Conservation (phyloP, 108 stramenopile species). For the Fistulifera solaris region DNA sequence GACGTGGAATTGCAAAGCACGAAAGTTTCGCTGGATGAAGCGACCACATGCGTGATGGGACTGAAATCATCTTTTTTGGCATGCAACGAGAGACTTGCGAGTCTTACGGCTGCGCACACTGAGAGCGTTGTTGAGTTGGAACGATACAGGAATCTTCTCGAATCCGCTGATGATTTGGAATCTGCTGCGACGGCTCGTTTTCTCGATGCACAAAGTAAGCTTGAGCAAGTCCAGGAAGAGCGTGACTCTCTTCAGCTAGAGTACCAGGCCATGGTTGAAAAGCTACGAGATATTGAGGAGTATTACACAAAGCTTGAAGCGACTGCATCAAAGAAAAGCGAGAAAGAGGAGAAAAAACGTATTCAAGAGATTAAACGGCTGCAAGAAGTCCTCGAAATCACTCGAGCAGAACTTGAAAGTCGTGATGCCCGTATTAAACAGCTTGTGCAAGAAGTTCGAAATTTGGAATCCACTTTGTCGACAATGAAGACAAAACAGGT, state of each 20-base stretch:
- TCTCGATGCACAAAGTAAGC: neutral
- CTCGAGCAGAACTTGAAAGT: slow-evolving; percentile 22
- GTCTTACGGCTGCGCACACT: slow-evolving; percentile 25
- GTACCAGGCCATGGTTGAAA: slow-evolving; percentile 2
- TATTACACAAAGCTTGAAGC: too few species aligned
- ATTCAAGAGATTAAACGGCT: slow-evolving; percentile 17
- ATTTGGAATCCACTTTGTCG: slow-evolving; percentile 3
- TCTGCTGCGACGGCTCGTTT: neutral
- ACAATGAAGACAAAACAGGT: too few species aligned
- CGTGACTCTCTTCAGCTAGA: neutral
- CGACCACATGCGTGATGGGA: slow-evolving; percentile 8
- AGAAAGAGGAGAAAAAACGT: slow-evolving; percentile 20
- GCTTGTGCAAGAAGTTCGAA: slow-evolving; percentile 9
- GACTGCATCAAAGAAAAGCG: too few species aligned
- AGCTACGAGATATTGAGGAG: neutral
- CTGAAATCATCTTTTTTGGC: slow-evolving; percentile 24
- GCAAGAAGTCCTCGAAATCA: slow-evolving; percentile 22
- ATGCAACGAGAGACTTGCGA: slow-evolving; percentile 15
- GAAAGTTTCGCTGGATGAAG: neutral
- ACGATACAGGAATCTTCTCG: neutral
- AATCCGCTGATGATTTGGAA: neutral
- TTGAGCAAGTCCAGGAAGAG: neutral
- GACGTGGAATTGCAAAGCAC: slow-evolving; percentile 1
- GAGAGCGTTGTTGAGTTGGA: slow-evolving; percentile 12
- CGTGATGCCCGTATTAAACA: slow-evolving; percentile 28